phyloP scores from a whole-genome alignment of 23 red algal species.

The Gracilaria vermiculophylla region DNA sequence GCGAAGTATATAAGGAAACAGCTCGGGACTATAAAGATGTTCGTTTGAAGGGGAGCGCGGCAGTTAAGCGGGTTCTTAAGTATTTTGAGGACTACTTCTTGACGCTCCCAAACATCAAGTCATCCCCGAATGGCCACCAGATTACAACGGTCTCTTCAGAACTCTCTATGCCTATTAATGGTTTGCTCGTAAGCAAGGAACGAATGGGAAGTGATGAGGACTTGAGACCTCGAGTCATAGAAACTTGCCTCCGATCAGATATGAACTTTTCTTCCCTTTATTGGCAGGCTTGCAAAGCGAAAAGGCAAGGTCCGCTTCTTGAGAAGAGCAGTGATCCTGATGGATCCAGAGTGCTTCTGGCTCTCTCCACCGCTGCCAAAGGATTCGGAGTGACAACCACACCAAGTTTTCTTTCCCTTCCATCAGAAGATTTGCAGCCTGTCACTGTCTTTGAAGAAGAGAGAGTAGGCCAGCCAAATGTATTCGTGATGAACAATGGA shows the following conservation, averaged over 20 bases:
- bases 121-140: background rate
- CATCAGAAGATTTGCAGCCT: background rate
- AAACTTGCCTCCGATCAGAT: background rate
- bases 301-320: background rate
- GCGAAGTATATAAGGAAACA: conserved; percentile 67
- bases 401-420: background rate
- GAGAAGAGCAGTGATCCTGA: background rate
- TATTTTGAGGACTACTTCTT: background rate
- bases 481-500: conserved; percentile 30
- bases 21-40: conserved; percentile 49
- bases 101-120: background rate
- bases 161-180: background rate
- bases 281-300: background rate
- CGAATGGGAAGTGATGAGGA: background rate
- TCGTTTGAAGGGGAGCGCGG: background rate
- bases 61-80: conserved; percentile 27
- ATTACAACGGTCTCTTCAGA: background rate
- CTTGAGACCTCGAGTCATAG: conserved; percentile 1
- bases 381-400: background rate
- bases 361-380: background rate
- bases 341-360: background rate
- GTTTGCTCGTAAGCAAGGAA: background rate
- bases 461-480: background rate
- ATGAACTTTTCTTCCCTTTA: background rate
- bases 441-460: background rate